Evolutionary conservation across 352 stramenopile genomes (phyloP), one percentile per base, ranked within the genome.

Genomic region (Pythium brassicae): DNA sequence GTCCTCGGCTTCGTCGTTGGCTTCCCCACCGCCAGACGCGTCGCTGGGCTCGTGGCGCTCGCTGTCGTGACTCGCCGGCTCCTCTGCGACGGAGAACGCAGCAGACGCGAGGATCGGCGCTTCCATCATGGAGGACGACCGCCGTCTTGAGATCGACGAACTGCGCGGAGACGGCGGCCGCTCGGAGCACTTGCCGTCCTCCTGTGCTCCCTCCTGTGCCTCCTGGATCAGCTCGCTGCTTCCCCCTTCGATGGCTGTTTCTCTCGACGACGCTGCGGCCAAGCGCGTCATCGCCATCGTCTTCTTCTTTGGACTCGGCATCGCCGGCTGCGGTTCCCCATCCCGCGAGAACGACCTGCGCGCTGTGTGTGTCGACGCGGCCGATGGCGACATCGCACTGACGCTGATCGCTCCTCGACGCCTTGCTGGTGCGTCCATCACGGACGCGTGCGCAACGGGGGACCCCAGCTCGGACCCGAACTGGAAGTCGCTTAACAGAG

Each of bases 21-120:
- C 50, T 8, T 42, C 47, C 32, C 53, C 58, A n/a, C 17, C 20
- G 11, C 19, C 48, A 26, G 53, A 23, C 17, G 42, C 26, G 20
- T 54, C 48, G 44, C 29, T 25, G 5, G 2, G 19, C 22, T 43
- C 39, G 11, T 59, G 42, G 11, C 40, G 32, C 11, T 53, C 50
- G 17, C 69, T 60, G 11, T 76, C 62, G 37, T 65, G 63, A 17
- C 64, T 58, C 40, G 48, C 56, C 9, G 55, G 51, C 4, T 70
- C 52, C 3, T 59, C 29, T 40, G 57, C 61, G 1, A 56, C 52
- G 19, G 69, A 79, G 1, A 79, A 61, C 8, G 42, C 42, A 19
- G 42, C 42, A 4, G 78, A 86, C 15, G 78, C 79, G 14, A 90
- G 52, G 25, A 92, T 89, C 7, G 79, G 72, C 10, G 75, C 63